A percentile compares a stretch with the other conserved stretches of the same genome.
Conservation (phyloP, 192 early-diverging fungal species). For the Helicostylum pulchrum region DNA sequence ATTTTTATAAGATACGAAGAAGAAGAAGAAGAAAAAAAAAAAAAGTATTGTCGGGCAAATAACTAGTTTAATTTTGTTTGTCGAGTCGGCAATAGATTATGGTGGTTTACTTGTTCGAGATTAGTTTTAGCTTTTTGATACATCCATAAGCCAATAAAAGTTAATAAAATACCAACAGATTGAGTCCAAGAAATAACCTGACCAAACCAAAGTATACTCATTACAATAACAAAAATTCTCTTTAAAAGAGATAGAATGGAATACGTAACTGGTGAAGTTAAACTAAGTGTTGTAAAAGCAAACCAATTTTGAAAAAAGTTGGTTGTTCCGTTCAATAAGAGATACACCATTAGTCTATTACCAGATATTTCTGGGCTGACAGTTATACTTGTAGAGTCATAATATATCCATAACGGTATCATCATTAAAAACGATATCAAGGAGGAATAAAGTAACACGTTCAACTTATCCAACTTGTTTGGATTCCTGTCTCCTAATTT, state of each 20-base stretch:
- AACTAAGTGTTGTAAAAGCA: constrained; percentile 72
- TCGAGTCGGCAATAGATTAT: constrained; percentile 19
- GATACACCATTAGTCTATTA: constrained; percentile 34
- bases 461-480: constrained; percentile 84
- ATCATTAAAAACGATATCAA: constrained; percentile 70
- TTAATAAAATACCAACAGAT: constrained; percentile 71
- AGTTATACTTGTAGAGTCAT: constrained; percentile 56
- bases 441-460: constrained; percentile 82
- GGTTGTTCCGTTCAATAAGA: constrained; percentile 74
- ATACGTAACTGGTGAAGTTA: constrained; percentile 84
- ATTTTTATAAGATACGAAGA: neutral
- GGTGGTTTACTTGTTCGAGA: constrained; percentile 41
- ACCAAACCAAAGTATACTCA: constrained; percentile 78
- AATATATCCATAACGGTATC: constrained; percentile 77
- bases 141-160: constrained; percentile 80
- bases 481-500: constrained; percentile 37
- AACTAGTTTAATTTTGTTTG: neutral
- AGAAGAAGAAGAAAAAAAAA: no score
- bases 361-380: neutral
- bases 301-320: constrained; percentile 85
- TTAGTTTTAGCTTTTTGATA: constrained; percentile 78
- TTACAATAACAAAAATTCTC: constrained; percentile 85
- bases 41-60: neutral
- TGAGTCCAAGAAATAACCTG: constrained; percentile 70
- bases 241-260: constrained; percentile 83